Base-by-base conservation (phyloP, 257 asterid species). In the Solanum stenotomum region DNA sequence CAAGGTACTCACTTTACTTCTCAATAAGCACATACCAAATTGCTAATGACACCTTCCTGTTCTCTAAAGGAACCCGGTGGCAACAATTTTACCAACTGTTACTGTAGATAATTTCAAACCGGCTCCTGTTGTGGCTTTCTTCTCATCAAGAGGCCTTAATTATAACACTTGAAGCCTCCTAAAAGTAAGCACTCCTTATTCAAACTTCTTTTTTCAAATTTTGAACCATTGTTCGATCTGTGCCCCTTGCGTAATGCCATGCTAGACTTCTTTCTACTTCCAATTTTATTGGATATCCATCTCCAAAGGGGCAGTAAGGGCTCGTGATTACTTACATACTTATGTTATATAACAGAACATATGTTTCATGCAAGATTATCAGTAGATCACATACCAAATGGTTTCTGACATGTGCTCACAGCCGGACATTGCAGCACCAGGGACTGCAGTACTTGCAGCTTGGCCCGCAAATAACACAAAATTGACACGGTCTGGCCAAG, bases 91-190 rank as follows among this genome's bases (percentile, higher is more conserved):
- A 63, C 96, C 96, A 63, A 96, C 97, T 6, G 89, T 61, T 33
- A 72, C 85, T 40, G 89, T 87, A 27, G 68, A 42, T 14, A 89
- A 91, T 35, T 89, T 92, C 92, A 91, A 92, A 89, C 97, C 97
- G 1, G 98, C 99, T 89, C 98, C 99, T 1, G 92, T 75, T 14
- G 93, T 96, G 22, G 95, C 91, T 72, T 92, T 88, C 89, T 94
- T 95, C 77, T 70, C 37, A 29, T 70, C 78, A 31, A 71, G 42
- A 71, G 78, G 78, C 42, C 42, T 25, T 31, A 4, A 11, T 3
- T 71, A 71, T 71, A 71, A 31, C 40, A 71, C 78, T 71, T 2
- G 40, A 33, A 71, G 11, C 42, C 78, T 71, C 78, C 42, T 71
- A 33, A 71, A 71, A 71, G 78, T 71, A 71, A 71, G n/a, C 13